Percentiles rank a stretch among this genome's conserved stretches.
These are phyloP conservation scores for Noccaea caerulescens DNA, from an alignment of 345 rosid species.

Conservation along the genomic window DNA sequence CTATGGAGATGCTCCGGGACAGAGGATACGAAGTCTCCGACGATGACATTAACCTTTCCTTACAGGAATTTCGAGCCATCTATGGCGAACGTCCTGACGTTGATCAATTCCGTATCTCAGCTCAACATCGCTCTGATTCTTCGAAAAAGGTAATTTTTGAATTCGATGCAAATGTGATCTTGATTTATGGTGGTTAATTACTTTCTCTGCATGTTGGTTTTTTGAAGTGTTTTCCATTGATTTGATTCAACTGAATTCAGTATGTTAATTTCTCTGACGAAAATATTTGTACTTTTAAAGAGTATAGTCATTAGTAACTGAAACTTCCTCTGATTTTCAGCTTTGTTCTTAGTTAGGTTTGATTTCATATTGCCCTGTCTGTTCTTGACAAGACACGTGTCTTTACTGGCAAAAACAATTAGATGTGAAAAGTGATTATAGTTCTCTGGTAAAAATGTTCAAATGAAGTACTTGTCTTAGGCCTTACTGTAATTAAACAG, in stretches of 20 bases:
- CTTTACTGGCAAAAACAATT: no score
- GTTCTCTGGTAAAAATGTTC: not conserved
- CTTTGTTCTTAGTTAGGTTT: not conserved
- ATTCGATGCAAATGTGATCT: conserved; percentile 4
- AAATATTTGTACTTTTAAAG: not conserved
- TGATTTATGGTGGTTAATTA: not conserved
- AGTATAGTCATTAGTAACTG: not conserved
- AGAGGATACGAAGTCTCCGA: conserved; percentile 67
- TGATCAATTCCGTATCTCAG: conserved; percentile 66
- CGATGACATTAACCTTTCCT: conserved; percentile 60
- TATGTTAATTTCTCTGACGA: not conserved
- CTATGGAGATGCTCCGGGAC: conserved; percentile 81
- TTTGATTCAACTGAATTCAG: not conserved
- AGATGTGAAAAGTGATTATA: not conserved
- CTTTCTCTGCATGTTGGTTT: conserved; percentile 30
- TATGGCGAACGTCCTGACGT: conserved; percentile 56
- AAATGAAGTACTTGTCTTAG: not conserved
- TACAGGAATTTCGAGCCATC: conserved; percentile 56
- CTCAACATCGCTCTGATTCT: conserved; percentile 55
- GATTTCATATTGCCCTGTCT: not conserved
- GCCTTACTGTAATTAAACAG: no score
- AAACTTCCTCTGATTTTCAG: not conserved
- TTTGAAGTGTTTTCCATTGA: not conserved
- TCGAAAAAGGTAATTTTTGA: conserved; percentile 54
- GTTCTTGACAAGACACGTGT: no score